Conservation (phyloP, 768 basidiomycete species). For the Tephrocybe sp. region DNA sequence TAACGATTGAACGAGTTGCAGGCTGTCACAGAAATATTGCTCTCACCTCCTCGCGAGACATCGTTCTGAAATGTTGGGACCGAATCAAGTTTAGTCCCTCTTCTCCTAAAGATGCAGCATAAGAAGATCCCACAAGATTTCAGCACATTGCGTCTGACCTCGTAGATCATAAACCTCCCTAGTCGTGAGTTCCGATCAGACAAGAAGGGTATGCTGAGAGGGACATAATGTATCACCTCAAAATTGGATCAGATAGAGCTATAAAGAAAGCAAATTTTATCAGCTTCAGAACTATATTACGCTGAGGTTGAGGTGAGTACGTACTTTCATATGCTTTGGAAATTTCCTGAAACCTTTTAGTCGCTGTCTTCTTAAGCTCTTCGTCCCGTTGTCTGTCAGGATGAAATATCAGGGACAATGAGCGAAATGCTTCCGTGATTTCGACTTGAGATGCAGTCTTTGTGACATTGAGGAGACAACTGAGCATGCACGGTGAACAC, state of each 20-base stretch:
- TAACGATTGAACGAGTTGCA: not conserved
- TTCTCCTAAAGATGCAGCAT: constrained; percentile 23
- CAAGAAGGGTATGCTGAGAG: constrained; percentile 19
- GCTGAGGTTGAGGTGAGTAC: constrained; percentile 9
- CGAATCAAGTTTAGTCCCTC: constrained; percentile 41
- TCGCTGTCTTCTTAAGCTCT: constrained; percentile 54
- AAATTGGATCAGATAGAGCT: constrained; percentile 75
- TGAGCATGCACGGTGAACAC: too few relatives aligned
- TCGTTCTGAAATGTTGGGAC: constrained; percentile 43
- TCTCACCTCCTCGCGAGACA: constrained; percentile 48
- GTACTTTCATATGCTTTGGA: constrained; percentile 83
- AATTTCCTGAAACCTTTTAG: constrained; percentile 68
- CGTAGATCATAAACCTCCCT: constrained; percentile 78
- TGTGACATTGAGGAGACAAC: constrained; percentile 72
- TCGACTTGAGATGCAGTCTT: constrained; percentile 62
- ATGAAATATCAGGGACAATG: constrained; percentile 77
- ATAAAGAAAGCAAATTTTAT: constrained; percentile 1
- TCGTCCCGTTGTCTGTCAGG: constrained; percentile 80
- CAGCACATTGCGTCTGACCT: constrained; percentile 35
- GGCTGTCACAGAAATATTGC: too few relatives aligned
- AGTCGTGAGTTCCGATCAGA: constrained; percentile 3
- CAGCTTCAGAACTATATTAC: not conserved
- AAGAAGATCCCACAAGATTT: not conserved
- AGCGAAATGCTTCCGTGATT: constrained; percentile 71
- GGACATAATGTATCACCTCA: constrained; percentile 40